Evolutionary conservation across 768 basidiomycete species (phyloP).

Genomic region (Suillus decipiens): DNA sequence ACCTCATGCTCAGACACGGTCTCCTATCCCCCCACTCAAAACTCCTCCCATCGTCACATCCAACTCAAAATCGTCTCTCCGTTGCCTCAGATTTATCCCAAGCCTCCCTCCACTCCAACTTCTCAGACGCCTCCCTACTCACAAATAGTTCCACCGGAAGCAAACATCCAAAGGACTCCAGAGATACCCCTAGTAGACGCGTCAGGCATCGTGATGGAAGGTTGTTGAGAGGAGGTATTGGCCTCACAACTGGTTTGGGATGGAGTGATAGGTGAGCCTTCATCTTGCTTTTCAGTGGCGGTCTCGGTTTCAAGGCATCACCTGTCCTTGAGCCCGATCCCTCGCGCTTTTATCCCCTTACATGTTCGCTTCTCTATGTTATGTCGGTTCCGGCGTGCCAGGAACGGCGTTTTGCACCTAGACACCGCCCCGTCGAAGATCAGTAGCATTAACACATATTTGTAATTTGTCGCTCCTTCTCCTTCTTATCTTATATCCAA

Average conservation of each 20-base stretch:
- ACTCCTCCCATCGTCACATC: slow-evolving; percentile 41
- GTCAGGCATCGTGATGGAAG: slow-evolving; percentile 64
- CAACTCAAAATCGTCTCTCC: slow-evolving; percentile 26
- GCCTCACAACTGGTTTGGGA: slow-evolving; percentile 69
- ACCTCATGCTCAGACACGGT: slow-evolving; percentile 67
- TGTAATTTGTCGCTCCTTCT: no score
- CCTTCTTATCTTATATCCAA: neutral
- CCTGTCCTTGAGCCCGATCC: neutral
- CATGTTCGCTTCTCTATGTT: slow-evolving; percentile 9
- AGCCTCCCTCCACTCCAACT: slow-evolving; percentile 28
- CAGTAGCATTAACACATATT: no score
- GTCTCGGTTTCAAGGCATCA: neutral
- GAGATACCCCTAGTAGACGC: slow-evolving; percentile 58
- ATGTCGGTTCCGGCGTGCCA: slow-evolving; percentile 10
- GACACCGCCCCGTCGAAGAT: neutral
- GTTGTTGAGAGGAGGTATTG: slow-evolving; percentile 60
- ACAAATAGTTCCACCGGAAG: slow-evolving; percentile 27
- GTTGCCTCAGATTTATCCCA: slow-evolving; percentile 26
- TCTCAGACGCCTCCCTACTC: slow-evolving; percentile 9
- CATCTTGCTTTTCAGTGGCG: neutral
- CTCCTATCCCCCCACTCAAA: slow-evolving; percentile 68
- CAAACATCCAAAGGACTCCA: slow-evolving; percentile 47
- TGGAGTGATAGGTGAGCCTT: slow-evolving; percentile 69
- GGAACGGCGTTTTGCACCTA: neutral
- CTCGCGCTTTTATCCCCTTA: neutral